Evolutionary conservation across 306 rosid genomes (phyloP), one percentile per base, ranked within the genome.

Genomic region (Corylus americana): DNA sequence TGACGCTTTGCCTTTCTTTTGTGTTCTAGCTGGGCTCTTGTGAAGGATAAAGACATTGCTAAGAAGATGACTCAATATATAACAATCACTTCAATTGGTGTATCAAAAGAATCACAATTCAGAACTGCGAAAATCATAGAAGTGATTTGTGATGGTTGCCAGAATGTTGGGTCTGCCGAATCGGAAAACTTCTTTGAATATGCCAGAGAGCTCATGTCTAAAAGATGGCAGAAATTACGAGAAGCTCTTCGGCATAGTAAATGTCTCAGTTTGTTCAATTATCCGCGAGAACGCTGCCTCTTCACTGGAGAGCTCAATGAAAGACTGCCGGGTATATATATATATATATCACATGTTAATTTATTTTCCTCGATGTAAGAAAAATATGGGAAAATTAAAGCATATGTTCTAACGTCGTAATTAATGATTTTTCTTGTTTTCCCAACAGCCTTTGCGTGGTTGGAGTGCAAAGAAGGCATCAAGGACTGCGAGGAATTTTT

Each of bases 101-200:
- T 92, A 55, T 86, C 98, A 14, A 92, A 85, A 75, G 98, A 92
- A 77, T 91, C 98, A 2, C 98, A 92, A 74, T 49, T 55, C 42
- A 85, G 97, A 85, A 97, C 76, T 39, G 83, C 97, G 10, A 92
- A 85, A 89, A 85, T 92, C 49, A 83, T 94, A 75, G 82, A 55
- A 50, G 88, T 88, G 78, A 71, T 94, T 7, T 91, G 93, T 39
- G 87, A 94, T 71, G 55, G 84, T 31, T 87, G 89, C 74, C 73
- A 91, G 27, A 86, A 82, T 54, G 66, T 70, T 54, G 83, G 85
- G 71, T 50, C 83, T 13, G 35, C 4, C 7, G 68, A 55, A 73
- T 66, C 89, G 13, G 87, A 83, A 9, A 89, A 85, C 48, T 91
- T 88, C 80, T 94, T 92, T 63, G 83, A 86, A 27, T 64, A 75